phyloP scores from a whole-genome alignment of 352 stramenopile species.

The Pseudoperonospora humuli region DNA sequence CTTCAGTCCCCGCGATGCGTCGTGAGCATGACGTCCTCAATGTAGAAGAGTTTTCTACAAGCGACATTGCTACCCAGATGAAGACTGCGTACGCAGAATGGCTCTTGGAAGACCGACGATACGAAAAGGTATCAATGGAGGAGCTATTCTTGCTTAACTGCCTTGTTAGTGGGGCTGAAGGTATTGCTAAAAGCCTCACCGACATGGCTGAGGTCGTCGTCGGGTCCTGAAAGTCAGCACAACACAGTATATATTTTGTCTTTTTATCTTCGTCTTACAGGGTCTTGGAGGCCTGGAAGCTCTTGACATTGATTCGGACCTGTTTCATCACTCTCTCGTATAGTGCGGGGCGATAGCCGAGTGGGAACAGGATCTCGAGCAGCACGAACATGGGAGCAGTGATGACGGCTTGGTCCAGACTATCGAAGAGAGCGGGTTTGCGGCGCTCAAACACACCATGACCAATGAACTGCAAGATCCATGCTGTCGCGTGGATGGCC shows the following conservation, averaged over 20 bases:
- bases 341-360: constrained; percentile 74
- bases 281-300: constrained; percentile 41
- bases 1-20: too few relatives aligned
- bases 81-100: constrained; percentile 73
- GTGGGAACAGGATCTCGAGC: constrained; percentile 68
- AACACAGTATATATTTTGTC: neutral
- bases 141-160: constrained; percentile 77
- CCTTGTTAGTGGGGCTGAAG: constrained; percentile 71
- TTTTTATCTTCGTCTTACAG: constrained; percentile 18
- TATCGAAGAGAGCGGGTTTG: constrained; percentile 82
- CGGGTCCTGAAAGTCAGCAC: constrained; percentile 2
- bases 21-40: constrained; percentile 77
- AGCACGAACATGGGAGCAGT: constrained; percentile 87
- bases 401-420: constrained; percentile 74
- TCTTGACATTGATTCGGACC: constrained; percentile 52
- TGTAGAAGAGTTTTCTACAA: constrained; percentile 68
- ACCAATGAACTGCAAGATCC: constrained; percentile 79
- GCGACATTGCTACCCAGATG: constrained; percentile 61
- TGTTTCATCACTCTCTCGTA: constrained; percentile 55
- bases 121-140: constrained; percentile 74
- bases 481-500: constrained; percentile 47
- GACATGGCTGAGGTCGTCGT: constrained; percentile 19
- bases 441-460: constrained; percentile 82
- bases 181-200: constrained; percentile 63
- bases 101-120: constrained; percentile 68